phyloP scores from a whole-genome alignment of 768 basidiomycete genomes.

The Glaciozyma martinii region DNA sequence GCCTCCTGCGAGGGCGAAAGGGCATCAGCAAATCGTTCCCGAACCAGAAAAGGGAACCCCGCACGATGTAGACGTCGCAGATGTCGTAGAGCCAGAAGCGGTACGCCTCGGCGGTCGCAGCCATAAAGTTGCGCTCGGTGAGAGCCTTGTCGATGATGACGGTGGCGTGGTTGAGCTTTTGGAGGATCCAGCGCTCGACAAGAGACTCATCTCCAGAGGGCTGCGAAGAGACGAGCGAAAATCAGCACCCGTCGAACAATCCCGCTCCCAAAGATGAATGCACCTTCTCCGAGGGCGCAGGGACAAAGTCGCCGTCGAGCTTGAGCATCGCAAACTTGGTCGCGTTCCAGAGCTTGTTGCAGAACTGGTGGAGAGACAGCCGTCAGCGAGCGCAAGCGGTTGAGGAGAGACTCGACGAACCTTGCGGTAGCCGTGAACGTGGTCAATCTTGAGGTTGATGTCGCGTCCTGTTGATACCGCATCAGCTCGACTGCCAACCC shows the following conservation, averaged over 20 bases:
- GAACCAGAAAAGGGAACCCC: conserved; percentile 37
- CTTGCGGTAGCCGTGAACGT: conserved; percentile 95
- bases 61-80: conserved; percentile 96
- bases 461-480: too few relatives aligned
- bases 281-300: background rate
- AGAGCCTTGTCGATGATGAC: conserved; percentile 66
- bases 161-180: conserved; percentile 79
- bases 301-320: conserved; percentile 53
- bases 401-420: background rate
- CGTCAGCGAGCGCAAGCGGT: background rate
- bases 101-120: conserved; percentile 71
- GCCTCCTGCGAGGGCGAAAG: conserved; percentile 59
- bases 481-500: conserved; percentile 2
- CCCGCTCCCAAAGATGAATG: background rate
- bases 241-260: background rate
- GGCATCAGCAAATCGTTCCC: background rate
- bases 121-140: conserved; percentile 80
- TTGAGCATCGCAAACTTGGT: conserved; percentile 99
- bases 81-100: conserved; percentile 98
- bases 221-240: conserved; percentile 40
- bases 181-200: conserved; percentile 89
- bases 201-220: conserved; percentile 82
- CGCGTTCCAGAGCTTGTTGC: conserved; percentile 99
- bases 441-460: conserved; percentile 90
- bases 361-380: conserved; percentile 49